Conservation (phyloP, 1,284 basidiomycete species). For the Phaffia rhodozyma region DNA sequence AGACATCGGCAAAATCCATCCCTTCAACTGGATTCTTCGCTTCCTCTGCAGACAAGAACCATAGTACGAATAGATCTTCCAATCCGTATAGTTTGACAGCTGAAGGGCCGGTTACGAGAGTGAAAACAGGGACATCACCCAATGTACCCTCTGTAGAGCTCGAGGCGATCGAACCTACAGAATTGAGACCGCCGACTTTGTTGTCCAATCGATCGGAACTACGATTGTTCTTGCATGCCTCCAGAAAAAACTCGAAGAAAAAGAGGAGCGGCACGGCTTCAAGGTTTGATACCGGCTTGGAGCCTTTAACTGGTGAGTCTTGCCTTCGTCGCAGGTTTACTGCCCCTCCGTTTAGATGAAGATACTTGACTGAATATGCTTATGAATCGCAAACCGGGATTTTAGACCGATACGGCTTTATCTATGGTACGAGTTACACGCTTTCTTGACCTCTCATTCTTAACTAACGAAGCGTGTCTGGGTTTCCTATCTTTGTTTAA, state of each 20-base stretch:
- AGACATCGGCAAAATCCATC: neutral
- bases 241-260: conserved; percentile 6
- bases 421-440: conserved; percentile 42
- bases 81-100: too few species aligned
- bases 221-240: conserved; percentile 20
- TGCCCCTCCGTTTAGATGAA: neutral
- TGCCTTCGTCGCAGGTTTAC: neutral
- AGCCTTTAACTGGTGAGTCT: conserved; percentile 8
- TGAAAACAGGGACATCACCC: neutral
- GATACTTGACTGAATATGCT: neutral
- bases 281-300: conserved; percentile 34
- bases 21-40: neutral
- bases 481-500: neutral
- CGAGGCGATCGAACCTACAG: conserved; percentile 75
- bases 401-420: conserved; percentile 84
- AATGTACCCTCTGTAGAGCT: conserved; percentile 53
- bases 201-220: conserved; percentile 36
- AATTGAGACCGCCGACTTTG: conserved; percentile 66
- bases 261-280: conserved; percentile 33
- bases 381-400: conserved; percentile 18
- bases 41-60: neutral
- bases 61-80: neutral
- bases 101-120: neutral
- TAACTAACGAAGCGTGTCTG: conserved; percentile 42
- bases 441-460: neutral